phyloP scores from a whole-genome alignment of 2,329 filamentous ascomycete species.

The Hypocreales sp. region DNA sequence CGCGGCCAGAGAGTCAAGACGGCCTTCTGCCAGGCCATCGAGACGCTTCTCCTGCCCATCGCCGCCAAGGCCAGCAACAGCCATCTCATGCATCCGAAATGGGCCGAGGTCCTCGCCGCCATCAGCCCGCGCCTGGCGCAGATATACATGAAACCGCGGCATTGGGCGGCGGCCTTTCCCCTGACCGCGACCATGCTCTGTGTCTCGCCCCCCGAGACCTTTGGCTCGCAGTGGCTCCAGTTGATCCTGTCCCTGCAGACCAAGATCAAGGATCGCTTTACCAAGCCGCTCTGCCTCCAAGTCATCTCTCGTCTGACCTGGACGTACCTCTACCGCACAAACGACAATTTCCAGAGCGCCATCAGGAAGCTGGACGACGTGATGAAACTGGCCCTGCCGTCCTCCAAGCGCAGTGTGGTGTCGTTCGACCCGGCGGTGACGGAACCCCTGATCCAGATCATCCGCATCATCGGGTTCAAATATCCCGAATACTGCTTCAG shows the following conservation, averaged over 20 bases:
- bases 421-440: constrained; percentile 72
- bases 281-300: constrained; percentile 67
- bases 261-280: constrained; percentile 69
- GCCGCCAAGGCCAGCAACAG: constrained; percentile 62
- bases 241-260: constrained; percentile 63
- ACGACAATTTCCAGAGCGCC: constrained; percentile 52
- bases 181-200: constrained; percentile 78
- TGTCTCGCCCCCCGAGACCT: constrained; percentile 71
- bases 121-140: constrained; percentile 66
- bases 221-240: constrained; percentile 75
- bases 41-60: constrained; percentile 73
- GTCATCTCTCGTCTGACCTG: constrained; percentile 82
- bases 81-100: constrained; percentile 68
- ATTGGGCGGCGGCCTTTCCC: constrained; percentile 83
- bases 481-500: constrained; percentile 88
- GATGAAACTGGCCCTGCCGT: constrained; percentile 66
- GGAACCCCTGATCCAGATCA: constrained; percentile 83
- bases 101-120: constrained; percentile 70
- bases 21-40: constrained; percentile 84
- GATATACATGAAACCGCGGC: constrained; percentile 80
- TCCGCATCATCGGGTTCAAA: constrained; percentile 87
- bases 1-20: constrained; percentile 86
- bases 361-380: constrained; percentile 81
- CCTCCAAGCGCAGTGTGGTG: constrained; percentile 64
- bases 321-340: constrained; percentile 82